Evolutionary conservation across 768 basidiomycete genomes (phyloP), one percentile per base, ranked within the genome.

Genomic region (Auricularia sp.): DNA sequence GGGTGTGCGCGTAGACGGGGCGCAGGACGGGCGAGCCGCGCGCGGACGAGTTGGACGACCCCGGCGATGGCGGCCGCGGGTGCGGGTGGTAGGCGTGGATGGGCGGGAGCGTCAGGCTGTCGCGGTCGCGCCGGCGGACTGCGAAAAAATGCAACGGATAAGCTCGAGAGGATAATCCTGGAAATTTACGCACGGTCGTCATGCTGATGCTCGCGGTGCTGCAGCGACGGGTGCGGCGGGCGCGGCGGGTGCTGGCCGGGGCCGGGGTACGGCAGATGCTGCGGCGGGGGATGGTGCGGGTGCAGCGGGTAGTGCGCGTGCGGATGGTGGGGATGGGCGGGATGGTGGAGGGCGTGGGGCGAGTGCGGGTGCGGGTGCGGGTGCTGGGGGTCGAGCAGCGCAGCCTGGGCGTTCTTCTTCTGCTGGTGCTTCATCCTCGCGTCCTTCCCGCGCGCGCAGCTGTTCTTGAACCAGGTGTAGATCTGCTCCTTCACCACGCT

Each of bases 381-480:
- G n/a, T 29, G 53, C 53, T 10, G 53, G 11, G 53, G 53, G 11
- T 8, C 11, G 11, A 18, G 53, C 53, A 18, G 53, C 6, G 23
- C 23, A 2, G 56, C 56, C 29, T 12, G 23, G 16, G 56, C 56
- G 21, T 51, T 66, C 47, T 66, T 66, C 66, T 64, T 64, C 39
- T 64, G 66, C 60, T 66, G 66, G 64, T 66, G 66, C 44, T 63
- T 64, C 56, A 64, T 64, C 11, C 66, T 58, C 44, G 66, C 59
- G 84, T 77, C 63, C 84, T 77, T 6, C 81, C 83, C 36, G 54
- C 85, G 78, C 5, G 85, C 85, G 63, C 84, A 81, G 18, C 85
- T 85, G 72, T 87, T 87, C 75, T 87, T 87, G 75, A 84, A 87
- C 85, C 85, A 87, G 68, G 86, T 86, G 76, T 87, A 87, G 64